Base-by-base conservation (phyloP, 768 basidiomycete genomes). In the Tubosaeta brunneosetosa region DNA sequence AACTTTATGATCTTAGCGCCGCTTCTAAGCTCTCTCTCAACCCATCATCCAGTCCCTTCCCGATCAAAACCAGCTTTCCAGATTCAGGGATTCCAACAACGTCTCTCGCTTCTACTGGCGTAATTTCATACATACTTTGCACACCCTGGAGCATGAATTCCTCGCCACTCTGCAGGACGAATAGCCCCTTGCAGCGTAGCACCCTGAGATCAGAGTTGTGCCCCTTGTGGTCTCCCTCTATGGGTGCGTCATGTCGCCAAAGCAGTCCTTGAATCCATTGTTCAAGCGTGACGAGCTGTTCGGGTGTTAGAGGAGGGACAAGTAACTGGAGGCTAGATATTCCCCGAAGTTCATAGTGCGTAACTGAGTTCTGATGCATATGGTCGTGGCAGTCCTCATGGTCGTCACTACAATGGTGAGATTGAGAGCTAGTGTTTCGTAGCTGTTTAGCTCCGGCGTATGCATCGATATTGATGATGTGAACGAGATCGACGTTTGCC, bases 141-240 rank as follows among this genome's bases (percentile, higher is more conserved):
- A 99, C 97, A 3, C 94, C 97, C 65, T 99, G 97, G 42, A 99
- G 71, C 49, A 98, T 81, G 59, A 84, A 79, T 51, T 80, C 75
- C 48, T 78, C 73, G 3, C 87, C 87, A 0, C 71, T 68, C 3
- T 75, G 67, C 10, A 75, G 72, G 16, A 67, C 67, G 57, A 95
- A 84, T 17, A 93, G 74, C 8, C 94, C 95, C 66, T 99, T 98
- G 62, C 91, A 91, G 14, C 97, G 83, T 17, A 99, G 71, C 5
- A 97, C 77, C 49, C 84, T 80, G 37, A 91, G 60, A 19, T 57
- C 32, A 6, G 42, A 61, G 36, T 10, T 50, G 19, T 38, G 29
- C 12, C 55, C 38, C 33, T 56, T 61, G 11, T 47, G 2, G 34
- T 57, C 47, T 45, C 55, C 53, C 6, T 63, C 71, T 11, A 80